Base-by-base conservation (phyloP, 164 flowering plant species). In the Malania oleifera region DNA sequence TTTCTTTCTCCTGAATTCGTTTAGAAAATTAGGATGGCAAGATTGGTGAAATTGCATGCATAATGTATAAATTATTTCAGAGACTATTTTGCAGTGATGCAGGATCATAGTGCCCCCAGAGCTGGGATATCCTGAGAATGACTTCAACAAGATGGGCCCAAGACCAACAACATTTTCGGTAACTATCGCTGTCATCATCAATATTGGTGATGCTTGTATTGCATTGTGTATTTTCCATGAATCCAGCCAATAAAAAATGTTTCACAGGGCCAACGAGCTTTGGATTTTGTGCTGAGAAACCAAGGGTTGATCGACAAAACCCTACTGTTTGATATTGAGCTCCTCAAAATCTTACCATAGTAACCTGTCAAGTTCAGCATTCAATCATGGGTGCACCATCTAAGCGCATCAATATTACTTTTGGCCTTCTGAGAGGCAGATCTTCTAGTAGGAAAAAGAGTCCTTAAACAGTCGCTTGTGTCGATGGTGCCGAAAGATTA, bases 71-170 rank as follows among this genome's bases (percentile, higher is more conserved):
- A 56, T 25, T 35, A 34, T 18, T 55, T 80, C 52, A 77, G 56
- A 43, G 54, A 60, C 39, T 52, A 50, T 38, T 64, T 64, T 63
- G 52, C 73, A 64, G 77, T 57, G 57, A 50, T 78, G 82, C 91
- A 89, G 98, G 91, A 77, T 92, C 61, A 73, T 89, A 73, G 98
- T 92, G 54, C 98, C 98, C 38, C 98, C 98, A 38, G 96, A 89
- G 57, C 72, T 89, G 67, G 98, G 96, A 61, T 92, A 92, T 70
- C 96, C 96, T 24, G 96, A 83, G n/a, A 76, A 80, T 68, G 96
- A 92, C 72, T 87, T 46, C 78, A 80, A 82, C 80, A 86, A 76
- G 70, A 78, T 62, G 39, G 96, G 87, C 43, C 93, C 95, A 54
- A 78, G 71, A 65, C 98, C 98, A 25, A 82, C 91, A 19, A 91